Conservation (phyloP, 2,329 filamentous ascomycete species). For the Cladobotryum mycophilum region DNA sequence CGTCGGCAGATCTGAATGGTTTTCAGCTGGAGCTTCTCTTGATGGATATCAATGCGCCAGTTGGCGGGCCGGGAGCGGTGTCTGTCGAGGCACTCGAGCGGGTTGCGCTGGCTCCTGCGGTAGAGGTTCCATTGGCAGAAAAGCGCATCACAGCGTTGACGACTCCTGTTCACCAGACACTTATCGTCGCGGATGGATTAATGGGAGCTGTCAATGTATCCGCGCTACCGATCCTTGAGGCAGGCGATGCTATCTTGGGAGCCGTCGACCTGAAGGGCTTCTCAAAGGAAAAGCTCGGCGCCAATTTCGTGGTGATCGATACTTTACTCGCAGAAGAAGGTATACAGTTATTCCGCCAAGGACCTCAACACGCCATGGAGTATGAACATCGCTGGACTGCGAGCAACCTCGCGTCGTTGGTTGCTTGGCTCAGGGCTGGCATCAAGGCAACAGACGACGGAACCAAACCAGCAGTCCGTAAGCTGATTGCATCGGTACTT, state of each 20-base stretch:
- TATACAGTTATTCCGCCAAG: constrained; percentile 60
- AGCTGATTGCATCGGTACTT: constrained; percentile 62
- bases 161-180: constrained; percentile 76
- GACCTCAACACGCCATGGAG: constrained; percentile 60
- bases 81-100: constrained; percentile 48
- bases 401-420: constrained; percentile 61
- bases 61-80: constrained; percentile 25
- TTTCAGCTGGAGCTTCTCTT: constrained; percentile 60
- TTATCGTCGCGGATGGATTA: constrained; percentile 69
- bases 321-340: constrained; percentile 55
- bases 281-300: constrained; percentile 27
- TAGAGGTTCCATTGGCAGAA: constrained; percentile 63
- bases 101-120: constrained; percentile 65
- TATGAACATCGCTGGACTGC: constrained; percentile 71
- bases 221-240: constrained; percentile 33
- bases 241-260: constrained; percentile 39
- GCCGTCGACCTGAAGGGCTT: constrained; percentile 53
- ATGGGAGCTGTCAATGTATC: constrained; percentile 55
- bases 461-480: constrained; percentile 61
- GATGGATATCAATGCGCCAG: constrained; percentile 41
- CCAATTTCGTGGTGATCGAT: constrained; percentile 56
- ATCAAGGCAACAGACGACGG: constrained; percentile 31
- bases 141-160: constrained; percentile 61
- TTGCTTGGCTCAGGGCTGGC: constrained; percentile 57
- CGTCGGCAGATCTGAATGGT: constrained; percentile 54